Evolutionary conservation across 345 rosid genomes (phyloP).

Genomic region (Gossypium bickii): DNA sequence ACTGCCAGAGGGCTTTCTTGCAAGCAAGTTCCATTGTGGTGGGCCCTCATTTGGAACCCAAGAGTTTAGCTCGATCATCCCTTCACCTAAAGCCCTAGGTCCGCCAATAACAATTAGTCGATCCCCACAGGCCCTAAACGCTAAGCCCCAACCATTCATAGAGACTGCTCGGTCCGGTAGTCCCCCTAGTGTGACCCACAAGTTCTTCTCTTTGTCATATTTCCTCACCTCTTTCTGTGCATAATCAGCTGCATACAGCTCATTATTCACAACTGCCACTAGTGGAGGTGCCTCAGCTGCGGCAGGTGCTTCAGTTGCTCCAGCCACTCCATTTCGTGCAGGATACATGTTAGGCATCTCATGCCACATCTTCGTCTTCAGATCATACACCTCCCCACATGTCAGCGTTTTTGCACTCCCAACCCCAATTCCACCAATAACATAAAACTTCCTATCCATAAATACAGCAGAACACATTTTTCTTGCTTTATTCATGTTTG

Average conservation of each 20-base stretch:
- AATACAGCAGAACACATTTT: slow-evolving; percentile 78
- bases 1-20: slow-evolving; percentile 41
- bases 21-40: slow-evolving; percentile 64
- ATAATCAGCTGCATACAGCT: slow-evolving; percentile 76
- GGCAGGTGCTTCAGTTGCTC: slow-evolving; percentile 13
- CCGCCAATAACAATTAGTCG: slow-evolving; percentile 58
- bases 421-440: slow-evolving; percentile 67
- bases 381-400: slow-evolving; percentile 67
- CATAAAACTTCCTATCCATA: slow-evolving; percentile 79
- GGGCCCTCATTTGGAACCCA: slow-evolving; percentile 67
- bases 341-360: slow-evolving; percentile 67
- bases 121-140: slow-evolving; percentile 76
- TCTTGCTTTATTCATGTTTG: slow-evolving; percentile 61
- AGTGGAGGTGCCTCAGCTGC: slow-evolving; percentile 71
- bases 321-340: slow-evolving; percentile 26
- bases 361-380: slow-evolving; percentile 48
- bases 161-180: slow-evolving; percentile 57
- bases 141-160: slow-evolving; percentile 83
- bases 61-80: slow-evolving; percentile 56
- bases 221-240: slow-evolving; percentile 46
- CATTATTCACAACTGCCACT: slow-evolving; percentile 64
- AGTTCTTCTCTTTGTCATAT: slow-evolving; percentile 46
- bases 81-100: slow-evolving; percentile 43
- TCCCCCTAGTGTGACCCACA: slow-evolving; percentile 50
- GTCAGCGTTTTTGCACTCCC: slow-evolving; percentile 38